Evolutionary conservation across 805 yeast species (phyloP).

Genomic region (Metschnikowia kofuensis): DNA sequence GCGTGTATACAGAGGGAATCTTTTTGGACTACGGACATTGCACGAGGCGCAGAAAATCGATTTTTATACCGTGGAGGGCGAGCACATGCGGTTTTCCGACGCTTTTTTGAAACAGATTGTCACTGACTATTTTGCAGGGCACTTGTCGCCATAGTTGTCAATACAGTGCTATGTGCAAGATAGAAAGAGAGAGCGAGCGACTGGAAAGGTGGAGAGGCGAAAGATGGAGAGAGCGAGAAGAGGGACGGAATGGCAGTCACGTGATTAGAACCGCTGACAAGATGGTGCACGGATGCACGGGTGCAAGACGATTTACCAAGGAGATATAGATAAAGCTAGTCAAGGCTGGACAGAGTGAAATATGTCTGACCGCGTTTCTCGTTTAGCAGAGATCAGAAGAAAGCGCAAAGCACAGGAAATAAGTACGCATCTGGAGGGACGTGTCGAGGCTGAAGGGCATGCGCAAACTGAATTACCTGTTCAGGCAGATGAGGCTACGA

Average conservation of each 20-base stretch:
- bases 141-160: background rate
- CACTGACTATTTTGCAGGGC: constrained; percentile 36
- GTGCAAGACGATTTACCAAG: background rate
- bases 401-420: constrained; percentile 6
- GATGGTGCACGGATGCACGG: constrained; percentile 5
- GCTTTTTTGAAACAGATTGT: constrained; percentile 46
- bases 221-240: background rate
- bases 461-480: background rate
- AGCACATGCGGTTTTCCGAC: constrained; percentile 65
- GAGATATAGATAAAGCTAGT: too few species aligned
- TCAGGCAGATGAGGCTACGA: background rate
- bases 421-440: background rate
- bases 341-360: background rate
- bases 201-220: background rate
- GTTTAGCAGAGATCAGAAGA: constrained; percentile 17
- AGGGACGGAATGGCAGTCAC: background rate
- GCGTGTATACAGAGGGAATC: constrained; percentile 48
- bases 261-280: background rate
- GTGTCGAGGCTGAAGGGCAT: background rate
- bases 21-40: constrained; percentile 56
- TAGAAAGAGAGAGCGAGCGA: background rate
- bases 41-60: constrained; percentile 43
- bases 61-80: constrained; percentile 50
- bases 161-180: constrained; percentile 11
- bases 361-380: constrained; percentile 18